A percentile compares a stretch with the other conserved stretches of the same genome.
phyloP scores from a whole-genome alignment of 495 filamentous ascomycete species.

The Thermothielavioides terrestris region DNA sequence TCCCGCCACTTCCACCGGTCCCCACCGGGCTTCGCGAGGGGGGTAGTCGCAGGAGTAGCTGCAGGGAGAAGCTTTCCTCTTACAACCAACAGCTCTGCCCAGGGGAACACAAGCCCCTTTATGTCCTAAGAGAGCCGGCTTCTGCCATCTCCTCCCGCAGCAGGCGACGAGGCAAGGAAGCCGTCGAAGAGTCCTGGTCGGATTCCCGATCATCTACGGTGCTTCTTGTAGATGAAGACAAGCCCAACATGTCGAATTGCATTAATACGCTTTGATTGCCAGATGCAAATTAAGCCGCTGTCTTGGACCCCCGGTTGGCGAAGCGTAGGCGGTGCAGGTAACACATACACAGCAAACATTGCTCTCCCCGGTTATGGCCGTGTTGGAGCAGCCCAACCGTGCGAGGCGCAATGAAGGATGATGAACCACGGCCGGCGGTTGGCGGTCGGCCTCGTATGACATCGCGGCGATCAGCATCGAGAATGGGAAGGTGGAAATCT shows the following conservation, averaged over 20 bases:
- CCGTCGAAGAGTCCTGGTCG: background rate
- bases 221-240: conserved; percentile 17
- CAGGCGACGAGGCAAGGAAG: background rate
- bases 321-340: background rate
- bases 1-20: background rate
- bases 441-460: background rate
- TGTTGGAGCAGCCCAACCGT: too few relatives aligned
- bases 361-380: too few relatives aligned
- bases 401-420: background rate
- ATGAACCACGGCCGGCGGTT: background rate
- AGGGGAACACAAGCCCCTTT: conserved; percentile 9
- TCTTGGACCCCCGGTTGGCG: conserved; percentile 3
- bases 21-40: background rate
- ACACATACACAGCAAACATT: too few relatives aligned
- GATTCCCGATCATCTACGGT: conserved; percentile 12
- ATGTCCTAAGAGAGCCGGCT: conserved; percentile 1
- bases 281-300: conserved; percentile 12
- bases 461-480: background rate
- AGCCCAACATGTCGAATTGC: conserved; percentile 5
- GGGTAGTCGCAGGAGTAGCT: conserved; percentile 5
- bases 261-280: conserved; percentile 20
- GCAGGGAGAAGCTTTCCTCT: conserved; percentile 13
- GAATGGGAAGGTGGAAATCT: background rate
- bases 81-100: conserved; percentile 10
- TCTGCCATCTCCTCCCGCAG: background rate